These are phyloP conservation scores for Naegleria gruberi DNA, from an alignment of 208 protist genomes.

Conservation along the genomic window DNA sequence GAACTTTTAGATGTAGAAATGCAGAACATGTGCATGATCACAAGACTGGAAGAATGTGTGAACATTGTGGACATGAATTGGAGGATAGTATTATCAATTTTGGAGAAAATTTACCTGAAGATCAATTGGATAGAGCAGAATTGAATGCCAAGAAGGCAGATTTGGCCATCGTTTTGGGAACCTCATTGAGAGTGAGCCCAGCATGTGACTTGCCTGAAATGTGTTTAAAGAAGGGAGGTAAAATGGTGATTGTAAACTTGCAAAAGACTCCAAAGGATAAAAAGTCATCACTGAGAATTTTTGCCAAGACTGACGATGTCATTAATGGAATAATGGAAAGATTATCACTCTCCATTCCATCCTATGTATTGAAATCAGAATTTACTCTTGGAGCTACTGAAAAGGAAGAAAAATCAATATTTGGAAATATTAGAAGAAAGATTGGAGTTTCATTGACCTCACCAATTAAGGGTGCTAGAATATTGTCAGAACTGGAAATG, in stretches of 20 bases:
- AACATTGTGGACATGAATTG: neutral
- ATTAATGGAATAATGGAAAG: neutral
- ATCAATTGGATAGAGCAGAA: neutral
- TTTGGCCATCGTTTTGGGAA: constrained; percentile 1
- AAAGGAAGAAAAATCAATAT: too few relatives aligned
- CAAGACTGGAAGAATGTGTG: neutral
- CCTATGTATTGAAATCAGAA: neutral
- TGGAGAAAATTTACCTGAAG: neutral
- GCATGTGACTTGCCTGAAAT: neutral
- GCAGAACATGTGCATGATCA: neutral
- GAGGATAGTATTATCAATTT: constrained; percentile 23
- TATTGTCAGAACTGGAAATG: neutral
- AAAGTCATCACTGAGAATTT: neutral
- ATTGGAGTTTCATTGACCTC: neutral
- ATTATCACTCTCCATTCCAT: neutral
- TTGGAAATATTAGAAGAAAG: neutral
- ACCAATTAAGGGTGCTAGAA: neutral
- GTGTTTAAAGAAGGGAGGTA: neutral
- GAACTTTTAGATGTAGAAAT: neutral
- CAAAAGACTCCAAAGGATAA: constrained; percentile 17
- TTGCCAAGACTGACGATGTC: constrained; percentile 2
- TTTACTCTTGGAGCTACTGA: neutral
- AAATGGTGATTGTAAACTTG: constrained; percentile 16
- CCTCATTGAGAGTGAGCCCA: neutral
- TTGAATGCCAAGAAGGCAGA: neutral